Evolutionary conservation across 2,329 filamentous ascomycete species (phyloP), one percentile per base, ranked within the genome.

Genomic region (Fusarium sp.): DNA sequence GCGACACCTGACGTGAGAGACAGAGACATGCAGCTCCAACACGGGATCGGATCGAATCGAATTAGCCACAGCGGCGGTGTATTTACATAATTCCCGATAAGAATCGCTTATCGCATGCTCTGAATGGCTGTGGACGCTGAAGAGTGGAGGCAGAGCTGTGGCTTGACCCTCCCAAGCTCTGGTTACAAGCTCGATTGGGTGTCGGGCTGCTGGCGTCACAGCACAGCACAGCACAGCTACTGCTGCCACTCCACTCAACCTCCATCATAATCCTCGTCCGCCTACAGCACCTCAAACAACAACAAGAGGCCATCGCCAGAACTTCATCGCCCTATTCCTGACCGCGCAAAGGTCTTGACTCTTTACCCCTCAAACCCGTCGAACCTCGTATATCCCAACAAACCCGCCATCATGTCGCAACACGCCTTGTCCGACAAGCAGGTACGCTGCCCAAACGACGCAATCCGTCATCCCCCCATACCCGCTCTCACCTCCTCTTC

Each of bases 401-500:
- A 58, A 61, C 35, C 54, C 62, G 65, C 75, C 84, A 90, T 79
- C 78, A 97, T 97, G 93, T 95, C 93, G 80, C 90, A 93, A 85
- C 93, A 97, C 89, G 91, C 92, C 78, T 90, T 98, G 82, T 97
- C 93, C 81, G 93, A 97, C 86, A 93, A 96, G 83, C 93, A 97
- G 90, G 92, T 95, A 87, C 74, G 77, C 61, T 56, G 39, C 58
- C 61, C 61, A 43, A 60, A 53, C 58, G 57, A 53, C 58, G 59
- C 62, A 56, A 57, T 44, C 53, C 57, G 53, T 61, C 58, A 47
- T 55, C 45, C 41, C 47, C 49, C 45, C 44, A 39, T 40, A 7
- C 5, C 13, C 35, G 42, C 43, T 67, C 55, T 56, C 38, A 26
- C 38, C 38, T 50, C 26, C 34, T 35, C 48, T 50, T 60, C 64